Evolutionary conservation across 2,329 filamentous ascomycete genomes (phyloP), one percentile per base, ranked within the genome.

Genomic region (Alternaria gaisen): DNA sequence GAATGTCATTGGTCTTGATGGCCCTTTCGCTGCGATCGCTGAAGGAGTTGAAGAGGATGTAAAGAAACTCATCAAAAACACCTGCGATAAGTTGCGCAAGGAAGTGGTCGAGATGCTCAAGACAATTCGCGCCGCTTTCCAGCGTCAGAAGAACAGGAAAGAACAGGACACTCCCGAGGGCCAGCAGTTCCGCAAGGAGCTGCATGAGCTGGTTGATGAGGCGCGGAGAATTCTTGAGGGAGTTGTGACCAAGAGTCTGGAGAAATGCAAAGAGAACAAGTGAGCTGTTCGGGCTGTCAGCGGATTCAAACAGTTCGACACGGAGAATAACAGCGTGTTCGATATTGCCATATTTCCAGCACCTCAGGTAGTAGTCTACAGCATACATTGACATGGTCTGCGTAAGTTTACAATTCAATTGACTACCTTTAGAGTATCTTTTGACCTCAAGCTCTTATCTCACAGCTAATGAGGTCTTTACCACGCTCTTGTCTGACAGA

Each of bases 261-360:
- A 66, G 1, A 41, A 43, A 34, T 66, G 63, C 50, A 59, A 57
- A 36, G 18, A 53, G 52, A 53, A 53, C 24, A 63, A 56, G 32
- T 60, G 41, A 63, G 30, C 7, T 24, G 24, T 24, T 24, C 0
- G 1, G 7, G 24, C 24, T 0, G 24, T 24, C 6, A 26, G 24
- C 24, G 14, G 36, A 24, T 3, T 20, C 28, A 11, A 0, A 11
- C 28, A 30, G 28, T 30, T 11, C 28, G 28, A 30, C 3, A 2
- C 11, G 28, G 9, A 10, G 28, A 12, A 11, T 0, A 30, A 30
- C 28, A 30, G 4, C 11, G 28, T 30, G 10, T 11, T 30, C 28
- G 9, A 30, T 11, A 5, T 0, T 11, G 28, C 28, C 28, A 30
- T 0, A 30, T 14, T 1, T n/a, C 32, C 14, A 36, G 32, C 6